Base-by-base conservation (phyloP, 192 early-diverging fungal species). In the Geosiphon pyriformis region DNA sequence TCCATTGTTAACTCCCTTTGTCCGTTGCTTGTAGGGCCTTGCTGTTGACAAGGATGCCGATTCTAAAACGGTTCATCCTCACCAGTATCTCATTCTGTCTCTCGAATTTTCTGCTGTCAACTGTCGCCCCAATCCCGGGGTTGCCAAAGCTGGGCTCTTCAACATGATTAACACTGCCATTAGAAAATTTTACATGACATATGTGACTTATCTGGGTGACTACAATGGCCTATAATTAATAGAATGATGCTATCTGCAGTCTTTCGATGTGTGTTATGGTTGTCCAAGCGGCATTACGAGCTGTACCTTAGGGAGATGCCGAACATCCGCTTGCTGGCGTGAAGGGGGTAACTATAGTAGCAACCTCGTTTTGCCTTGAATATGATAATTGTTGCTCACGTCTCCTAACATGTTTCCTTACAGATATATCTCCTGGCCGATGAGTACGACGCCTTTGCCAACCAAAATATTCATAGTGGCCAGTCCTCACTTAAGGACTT, bases 341-440 rank as follows among this genome's bases (percentile, higher is more conserved):
- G 64, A 72, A 75, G 55, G 70, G 70, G 56, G 74, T 75, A 68
- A 31, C 23, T 63, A 17, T 42, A 7, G 11, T 7, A 10, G 26
- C 1, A 3, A 46, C 26, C 47, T 57, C 8, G 4, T 6, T 22
- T n/a, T n/a, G n/a, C n/a, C n/a, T n/a, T n/a, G n/a, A n/a, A n/a
- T n/a, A n/a, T n/a, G n/a, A 17, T 59, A 20, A 61, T 70, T 70
- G 33, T 54, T 73, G 15, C 0, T 37, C n/a, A 42, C 27, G 59
- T 53, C 53, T 37, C 67, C 65, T 60, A 69, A 37, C 48, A 49
- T 51, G n/a, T 68, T 61, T 62, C 30, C 30, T 58, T 30, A 32
- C 67, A 72, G 70, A 76, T 76, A 53, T 76, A 72, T 56, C 33
- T 76, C 50, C 60, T 76, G 66, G 74, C 70, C 25, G 70, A 76